Conservation (phyloP, 2,329 filamentous ascomycete genomes). For the Furcasterigmium furcatum region DNA sequence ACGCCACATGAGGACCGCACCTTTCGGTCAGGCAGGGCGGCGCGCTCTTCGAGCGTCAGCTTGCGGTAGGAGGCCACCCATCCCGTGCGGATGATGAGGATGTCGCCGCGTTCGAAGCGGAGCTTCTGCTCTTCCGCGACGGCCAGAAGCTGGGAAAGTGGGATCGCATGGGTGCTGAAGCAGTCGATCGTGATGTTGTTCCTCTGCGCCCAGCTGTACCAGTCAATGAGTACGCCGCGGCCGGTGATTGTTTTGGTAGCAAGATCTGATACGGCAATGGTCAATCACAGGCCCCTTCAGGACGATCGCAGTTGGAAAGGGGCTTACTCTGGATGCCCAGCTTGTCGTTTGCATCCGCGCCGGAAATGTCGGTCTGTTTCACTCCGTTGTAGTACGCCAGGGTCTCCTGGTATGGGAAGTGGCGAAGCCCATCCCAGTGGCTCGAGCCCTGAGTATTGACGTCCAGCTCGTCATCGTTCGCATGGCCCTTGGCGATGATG, state of each 20-base stretch:
- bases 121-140: conserved; percentile 34
- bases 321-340: conserved; percentile 28
- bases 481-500: conserved; percentile 18
- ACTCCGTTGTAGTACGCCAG: background rate
- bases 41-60: conserved; percentile 15
- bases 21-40: conserved; percentile 18
- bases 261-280: no score
- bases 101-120: conserved; percentile 43
- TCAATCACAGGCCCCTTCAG: no score
- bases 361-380: background rate
- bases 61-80: conserved; percentile 23
- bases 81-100: conserved; percentile 42
- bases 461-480: conserved; percentile 27
- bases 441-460: conserved; percentile 34
- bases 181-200: conserved; percentile 47
- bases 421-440: conserved; percentile 35
- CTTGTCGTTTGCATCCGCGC: conserved; percentile 25
- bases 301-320: no score
- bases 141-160: conserved; percentile 10
- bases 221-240: conserved; percentile 51
- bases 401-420: conserved; percentile 29
- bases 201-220: conserved; percentile 44
- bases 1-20: conserved; percentile 32
- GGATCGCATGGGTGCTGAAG: conserved; percentile 49
- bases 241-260: conserved; percentile 37